These are phyloP conservation scores for Talaromyces thailandensis DNA, from an alignment of 495 filamentous ascomycete species.

Conservation along the genomic window DNA sequence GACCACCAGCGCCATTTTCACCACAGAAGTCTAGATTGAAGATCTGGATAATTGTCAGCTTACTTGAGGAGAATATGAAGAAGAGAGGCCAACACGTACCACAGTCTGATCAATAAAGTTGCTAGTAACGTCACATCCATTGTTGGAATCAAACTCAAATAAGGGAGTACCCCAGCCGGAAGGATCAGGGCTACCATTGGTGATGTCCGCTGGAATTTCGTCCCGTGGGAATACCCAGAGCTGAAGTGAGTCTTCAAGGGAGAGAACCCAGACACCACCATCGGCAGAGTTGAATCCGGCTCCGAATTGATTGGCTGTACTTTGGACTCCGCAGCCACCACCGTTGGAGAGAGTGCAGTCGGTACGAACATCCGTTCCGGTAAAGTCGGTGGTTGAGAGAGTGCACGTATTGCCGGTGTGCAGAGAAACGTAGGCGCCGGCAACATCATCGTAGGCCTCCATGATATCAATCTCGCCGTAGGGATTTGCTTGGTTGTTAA, in stretches of 20 bases:
- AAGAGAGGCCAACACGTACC: neutral
- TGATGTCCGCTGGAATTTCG: constrained; percentile 33
- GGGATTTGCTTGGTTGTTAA: constrained; percentile 65
- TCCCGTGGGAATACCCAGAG: constrained; percentile 1
- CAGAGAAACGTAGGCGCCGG: neutral
- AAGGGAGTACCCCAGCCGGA: constrained; percentile 57
- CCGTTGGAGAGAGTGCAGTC: constrained; percentile 21
- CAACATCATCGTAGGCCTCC: constrained; percentile 1
- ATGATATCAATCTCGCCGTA: constrained; percentile 63
- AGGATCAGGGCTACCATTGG: constrained; percentile 48
- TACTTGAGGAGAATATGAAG: neutral
- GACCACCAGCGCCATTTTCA: constrained; percentile 68
- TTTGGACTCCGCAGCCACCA: constrained; percentile 3
- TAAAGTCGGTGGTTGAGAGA: neutral
- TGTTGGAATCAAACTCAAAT: constrained; percentile 16
- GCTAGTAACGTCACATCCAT: constrained; percentile 50
- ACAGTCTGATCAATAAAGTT: constrained; percentile 67
- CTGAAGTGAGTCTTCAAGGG: neutral
- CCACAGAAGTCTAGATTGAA: constrained; percentile 86
- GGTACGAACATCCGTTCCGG: neutral
- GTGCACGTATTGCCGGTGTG: constrained; percentile 2
- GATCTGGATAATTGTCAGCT: constrained; percentile 21
- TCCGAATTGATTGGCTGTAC: neutral
- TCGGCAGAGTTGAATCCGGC: constrained; percentile 3
- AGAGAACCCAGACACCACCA: constrained; percentile 5